A percentile compares a stretch with the other conserved stretches of the same genome.
These are phyloP conservation scores for Theileria orientalis DNA, from an alignment of 169 alveolate species.

Conservation along the genomic window DNA sequence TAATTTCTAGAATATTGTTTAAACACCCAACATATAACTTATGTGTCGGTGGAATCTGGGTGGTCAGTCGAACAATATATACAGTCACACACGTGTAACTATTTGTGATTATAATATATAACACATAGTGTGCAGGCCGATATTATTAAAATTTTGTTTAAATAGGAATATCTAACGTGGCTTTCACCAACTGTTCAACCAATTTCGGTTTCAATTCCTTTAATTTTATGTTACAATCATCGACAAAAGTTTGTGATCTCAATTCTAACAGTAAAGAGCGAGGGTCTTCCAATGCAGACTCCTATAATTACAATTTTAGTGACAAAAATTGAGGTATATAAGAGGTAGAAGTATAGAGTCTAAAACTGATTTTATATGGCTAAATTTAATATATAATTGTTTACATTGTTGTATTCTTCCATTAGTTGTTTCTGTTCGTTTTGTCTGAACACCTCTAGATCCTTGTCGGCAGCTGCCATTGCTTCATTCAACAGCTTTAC, in stretches of 20 bases:
- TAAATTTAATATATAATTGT: background rate
- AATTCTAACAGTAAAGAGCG: slow-evolving; percentile 32
- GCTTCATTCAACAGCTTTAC: slow-evolving; percentile 78
- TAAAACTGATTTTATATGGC: too few species aligned
- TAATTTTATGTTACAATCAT: slow-evolving; percentile 28
- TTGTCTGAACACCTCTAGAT: slow-evolving; percentile 68
- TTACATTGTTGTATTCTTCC: slow-evolving; percentile 66
- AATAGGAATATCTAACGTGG: slow-evolving; percentile 42
- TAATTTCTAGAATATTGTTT: background rate
- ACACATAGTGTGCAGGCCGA: too few species aligned
- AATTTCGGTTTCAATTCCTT: slow-evolving; percentile 41
- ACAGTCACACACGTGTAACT: background rate
- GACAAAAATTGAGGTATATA: background rate
- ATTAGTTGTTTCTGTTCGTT: slow-evolving; percentile 70
- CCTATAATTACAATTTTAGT: slow-evolving; percentile 36
- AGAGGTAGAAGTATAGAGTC: background rate
- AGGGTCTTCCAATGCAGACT: slow-evolving; percentile 50
- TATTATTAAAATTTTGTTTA: too few species aligned
- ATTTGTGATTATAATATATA: background rate
- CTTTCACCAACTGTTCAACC: slow-evolving; percentile 52
- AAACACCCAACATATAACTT: background rate
- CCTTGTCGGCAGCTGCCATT: slow-evolving; percentile 73
- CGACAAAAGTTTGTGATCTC: slow-evolving; percentile 33
- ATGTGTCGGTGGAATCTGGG: background rate
- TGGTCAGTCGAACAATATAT: background rate